phyloP scores from a whole-genome alignment of 2,329 filamentous ascomycete species.

The Tolypocladium amazonense region DNA sequence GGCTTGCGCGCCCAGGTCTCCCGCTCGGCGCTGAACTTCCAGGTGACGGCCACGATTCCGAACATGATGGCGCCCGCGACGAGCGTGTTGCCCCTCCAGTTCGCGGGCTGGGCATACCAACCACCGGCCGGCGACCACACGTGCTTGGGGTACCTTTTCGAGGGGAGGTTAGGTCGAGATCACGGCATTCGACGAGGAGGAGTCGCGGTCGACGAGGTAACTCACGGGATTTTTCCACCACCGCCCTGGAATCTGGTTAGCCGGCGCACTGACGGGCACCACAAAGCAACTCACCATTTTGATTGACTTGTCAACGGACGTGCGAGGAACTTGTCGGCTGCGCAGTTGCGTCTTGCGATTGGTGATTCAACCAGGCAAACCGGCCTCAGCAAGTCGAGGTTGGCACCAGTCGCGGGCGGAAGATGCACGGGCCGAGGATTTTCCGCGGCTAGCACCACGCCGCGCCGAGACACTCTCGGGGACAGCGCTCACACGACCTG shows the following conservation, averaged over 20 bases:
- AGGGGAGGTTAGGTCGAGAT: neutral
- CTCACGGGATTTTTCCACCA: constrained; percentile 56
- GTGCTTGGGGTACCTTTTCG: constrained; percentile 76
- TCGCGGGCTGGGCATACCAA: constrained; percentile 90
- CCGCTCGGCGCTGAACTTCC: constrained; percentile 62
- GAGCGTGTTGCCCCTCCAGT: constrained; percentile 90
- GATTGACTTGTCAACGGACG: constrained; percentile 26
- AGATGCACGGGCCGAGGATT: constrained; percentile 6
- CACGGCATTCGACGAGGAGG: constrained; percentile 4
- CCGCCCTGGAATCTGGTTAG: constrained; percentile 53
- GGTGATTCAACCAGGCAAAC: neutral
- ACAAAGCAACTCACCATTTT: constrained; percentile 42
- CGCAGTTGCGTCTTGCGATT: constrained; percentile 19
- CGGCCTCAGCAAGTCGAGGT: neutral
- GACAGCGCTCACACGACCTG: constrained; percentile 7
- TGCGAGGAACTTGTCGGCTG: constrained; percentile 11
- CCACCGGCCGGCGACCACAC: constrained; percentile 98
- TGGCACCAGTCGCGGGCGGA: neutral
- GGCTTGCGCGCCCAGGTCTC: constrained; percentile 69
- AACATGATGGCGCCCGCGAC: constrained; percentile 59
- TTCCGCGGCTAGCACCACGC: constrained; percentile 2
- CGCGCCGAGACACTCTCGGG: neutral
- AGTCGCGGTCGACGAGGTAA: neutral
- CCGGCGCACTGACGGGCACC: neutral
- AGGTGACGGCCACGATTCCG: constrained; percentile 57